Evolutionary conservation across 2,329 filamentous ascomycete genomes (phyloP).

Genomic region (Aspergillus sergii): DNA sequence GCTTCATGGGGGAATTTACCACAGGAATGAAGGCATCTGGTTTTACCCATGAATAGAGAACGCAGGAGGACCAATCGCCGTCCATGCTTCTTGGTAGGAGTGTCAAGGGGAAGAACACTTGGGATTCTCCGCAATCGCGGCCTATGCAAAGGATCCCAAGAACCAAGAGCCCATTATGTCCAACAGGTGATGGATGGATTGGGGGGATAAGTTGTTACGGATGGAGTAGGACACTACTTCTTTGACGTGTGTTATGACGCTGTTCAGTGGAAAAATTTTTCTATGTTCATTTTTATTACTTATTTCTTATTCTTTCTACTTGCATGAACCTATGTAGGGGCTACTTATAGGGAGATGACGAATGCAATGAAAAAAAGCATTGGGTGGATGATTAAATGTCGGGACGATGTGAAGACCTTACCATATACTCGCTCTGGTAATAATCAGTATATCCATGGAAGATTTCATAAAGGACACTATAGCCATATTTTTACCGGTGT

Average conservation of each 20-base stretch:
- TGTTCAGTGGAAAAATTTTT: slow-evolving; percentile 30
- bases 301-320: slow-evolving; percentile 25
- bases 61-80: slow-evolving; percentile 27
- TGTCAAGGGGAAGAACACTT: slow-evolving; percentile 12
- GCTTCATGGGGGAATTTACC: slow-evolving; percentile 23
- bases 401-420: background rate
- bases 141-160: slow-evolving; percentile 12
- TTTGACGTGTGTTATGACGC: slow-evolving; percentile 38
- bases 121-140: slow-evolving; percentile 8
- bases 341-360: slow-evolving; percentile 21
- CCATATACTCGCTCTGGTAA: background rate
- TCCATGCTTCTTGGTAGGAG: slow-evolving; percentile 17
- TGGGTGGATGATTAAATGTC: background rate
- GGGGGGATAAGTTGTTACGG: slow-evolving; percentile 26
- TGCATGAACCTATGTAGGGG: slow-evolving; percentile 29
- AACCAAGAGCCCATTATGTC: slow-evolving; percentile 13
- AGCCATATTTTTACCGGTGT: too few species aligned
- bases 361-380: slow-evolving; percentile 19
- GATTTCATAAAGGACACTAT: background rate
- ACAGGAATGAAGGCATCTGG: slow-evolving; percentile 33
- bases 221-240: slow-evolving; percentile 32
- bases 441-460: background rate
- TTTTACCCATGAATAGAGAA: slow-evolving; percentile 37
- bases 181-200: slow-evolving; percentile 16
- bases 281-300: slow-evolving; percentile 23